Conservation (phyloP, 257 asterid genomes). For the Solanum pimpinellifolium region DNA sequence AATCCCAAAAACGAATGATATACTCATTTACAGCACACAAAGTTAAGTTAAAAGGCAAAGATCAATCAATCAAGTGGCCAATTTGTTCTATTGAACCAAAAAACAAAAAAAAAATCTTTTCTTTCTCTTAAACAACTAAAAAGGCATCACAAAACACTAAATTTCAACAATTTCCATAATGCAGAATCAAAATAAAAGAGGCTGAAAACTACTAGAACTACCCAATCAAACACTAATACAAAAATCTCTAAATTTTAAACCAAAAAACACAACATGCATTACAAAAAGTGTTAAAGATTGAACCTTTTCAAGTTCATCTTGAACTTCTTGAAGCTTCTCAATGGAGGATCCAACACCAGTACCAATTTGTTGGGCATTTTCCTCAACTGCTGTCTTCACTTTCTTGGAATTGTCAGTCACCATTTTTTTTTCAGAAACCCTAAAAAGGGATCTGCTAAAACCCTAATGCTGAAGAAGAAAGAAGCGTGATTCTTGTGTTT, state of each 20-base stretch:
- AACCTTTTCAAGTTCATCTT: conserved; percentile 43
- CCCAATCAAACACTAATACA: not conserved
- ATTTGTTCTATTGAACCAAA: not conserved
- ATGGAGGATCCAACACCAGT: conserved; percentile 13
- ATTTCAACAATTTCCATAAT: not conserved
- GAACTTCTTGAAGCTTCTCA: conserved; percentile 37
- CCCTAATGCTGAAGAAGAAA: conserved; percentile 10
- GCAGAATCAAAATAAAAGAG: not conserved
- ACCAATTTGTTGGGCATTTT: conserved; percentile 12
- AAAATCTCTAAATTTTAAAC: not conserved
- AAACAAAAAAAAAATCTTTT: not conserved
- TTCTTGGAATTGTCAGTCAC: conserved; percentile 32
- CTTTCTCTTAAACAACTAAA: not conserved
- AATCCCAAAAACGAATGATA: not conserved
- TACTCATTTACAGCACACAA: not conserved
- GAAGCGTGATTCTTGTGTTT: not conserved
- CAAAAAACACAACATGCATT: not conserved
- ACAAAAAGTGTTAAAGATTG: not conserved
- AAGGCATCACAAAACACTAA: not conserved
- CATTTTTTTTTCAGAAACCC: conserved; percentile 10
- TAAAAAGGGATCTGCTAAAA: not conserved
- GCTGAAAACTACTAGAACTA: not conserved
- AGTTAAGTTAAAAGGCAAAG: not conserved
- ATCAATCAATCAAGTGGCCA: not conserved
- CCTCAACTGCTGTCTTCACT: conserved; percentile 19